phyloP scores from a whole-genome alignment of 208 protist species.

The Leishmania braziliensis region DNA sequence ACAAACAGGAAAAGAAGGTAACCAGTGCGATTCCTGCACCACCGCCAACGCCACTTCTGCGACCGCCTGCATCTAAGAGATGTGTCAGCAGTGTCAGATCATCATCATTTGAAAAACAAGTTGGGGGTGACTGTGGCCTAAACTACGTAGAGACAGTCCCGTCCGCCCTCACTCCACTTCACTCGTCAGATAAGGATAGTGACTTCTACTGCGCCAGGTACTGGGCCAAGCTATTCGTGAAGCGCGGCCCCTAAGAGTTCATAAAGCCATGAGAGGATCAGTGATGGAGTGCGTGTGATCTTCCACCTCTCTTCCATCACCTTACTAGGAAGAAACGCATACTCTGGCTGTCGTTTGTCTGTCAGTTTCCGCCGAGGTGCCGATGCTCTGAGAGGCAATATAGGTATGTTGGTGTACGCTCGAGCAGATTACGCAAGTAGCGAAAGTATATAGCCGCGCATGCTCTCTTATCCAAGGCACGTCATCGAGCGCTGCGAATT shows the following conservation, averaged over 20 bases:
- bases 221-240: background rate
- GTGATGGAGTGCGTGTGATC: background rate
- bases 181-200: slow-evolving; percentile 1
- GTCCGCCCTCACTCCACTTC: background rate
- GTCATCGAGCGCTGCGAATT: background rate
- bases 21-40: background rate
- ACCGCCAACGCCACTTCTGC: background rate
- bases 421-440: background rate
- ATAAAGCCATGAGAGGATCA: background rate
- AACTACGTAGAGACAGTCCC: slow-evolving; percentile 7
- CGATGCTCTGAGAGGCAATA: background rate
- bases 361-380: background rate
- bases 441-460: background rate
- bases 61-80: background rate
- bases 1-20: background rate
- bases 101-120: background rate
- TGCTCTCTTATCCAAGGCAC: background rate
- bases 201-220: slow-evolving; percentile 25
- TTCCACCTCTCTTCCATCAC: background rate
- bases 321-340: background rate
- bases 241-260: background rate
- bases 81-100: background rate
- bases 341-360: background rate
- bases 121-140: slow-evolving; percentile 6
- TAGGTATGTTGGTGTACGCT: background rate